phyloP scores from a whole-genome alignment of 2,329 filamentous ascomycete species.

The Capronia coronata region DNA sequence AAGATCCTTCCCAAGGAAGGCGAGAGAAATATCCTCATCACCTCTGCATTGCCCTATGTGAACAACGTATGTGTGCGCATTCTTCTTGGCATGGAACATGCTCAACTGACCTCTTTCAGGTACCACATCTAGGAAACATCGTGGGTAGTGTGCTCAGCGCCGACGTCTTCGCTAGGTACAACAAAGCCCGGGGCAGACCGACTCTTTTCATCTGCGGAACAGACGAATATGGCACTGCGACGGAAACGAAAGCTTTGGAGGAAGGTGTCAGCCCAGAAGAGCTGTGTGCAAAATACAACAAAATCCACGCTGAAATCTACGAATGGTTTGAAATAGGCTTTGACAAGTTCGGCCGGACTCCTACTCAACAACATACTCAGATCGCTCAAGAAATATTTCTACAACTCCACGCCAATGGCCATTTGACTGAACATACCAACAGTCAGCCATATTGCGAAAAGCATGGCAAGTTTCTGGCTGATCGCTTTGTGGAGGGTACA shows the following conservation, averaged over 20 bases:
- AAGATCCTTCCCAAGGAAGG: conserved; percentile 60
- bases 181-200: conserved; percentile 69
- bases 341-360: conserved; percentile 90
- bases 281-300: conserved; percentile 88
- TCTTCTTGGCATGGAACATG: background rate
- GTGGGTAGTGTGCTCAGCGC: conserved; percentile 82
- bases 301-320: conserved; percentile 83
- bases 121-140: conserved; percentile 82
- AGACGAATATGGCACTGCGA: conserved; percentile 93
- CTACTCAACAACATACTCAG: conserved; percentile 78
- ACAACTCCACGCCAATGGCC: conserved; percentile 82
- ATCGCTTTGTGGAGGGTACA: conserved; percentile 57
- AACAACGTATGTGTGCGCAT: conserved; percentile 48
- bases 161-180: conserved; percentile 73
- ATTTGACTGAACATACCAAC: conserved; percentile 77
- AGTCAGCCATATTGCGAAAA: conserved; percentile 84
- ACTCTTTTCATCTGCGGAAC: conserved; percentile 83
- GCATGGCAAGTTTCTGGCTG: conserved; percentile 64
- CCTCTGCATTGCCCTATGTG: conserved; percentile 83
- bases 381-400: conserved; percentile 90
- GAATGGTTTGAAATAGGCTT: conserved; percentile 95
- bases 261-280: conserved; percentile 74
- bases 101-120: conserved; percentile 45
- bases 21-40: conserved; percentile 83
- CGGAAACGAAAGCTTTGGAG: conserved; percentile 90